A percentile compares a stretch with the other conserved stretches of the same genome.
These are phyloP conservation scores for Thraustotheca clavata DNA, from an alignment of 352 stramenopile genomes.

Conservation along the genomic window DNA sequence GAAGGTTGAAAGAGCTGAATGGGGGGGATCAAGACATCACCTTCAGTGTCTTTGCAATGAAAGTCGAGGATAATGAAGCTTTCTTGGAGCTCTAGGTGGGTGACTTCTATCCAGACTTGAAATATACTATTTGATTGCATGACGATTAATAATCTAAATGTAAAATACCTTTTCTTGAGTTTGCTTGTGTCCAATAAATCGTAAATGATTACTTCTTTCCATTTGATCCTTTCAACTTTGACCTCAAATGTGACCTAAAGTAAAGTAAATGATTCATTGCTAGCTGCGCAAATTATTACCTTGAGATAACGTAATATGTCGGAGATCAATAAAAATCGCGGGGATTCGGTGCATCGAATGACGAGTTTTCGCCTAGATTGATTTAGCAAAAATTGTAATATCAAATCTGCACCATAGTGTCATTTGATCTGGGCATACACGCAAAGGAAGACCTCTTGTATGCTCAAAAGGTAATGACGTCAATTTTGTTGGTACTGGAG, in stretches of 20 bases:
- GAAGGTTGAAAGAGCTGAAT: conserved; percentile 22
- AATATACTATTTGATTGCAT: neutral
- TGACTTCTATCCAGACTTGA: neutral
- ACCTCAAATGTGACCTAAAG: conserved; percentile 15
- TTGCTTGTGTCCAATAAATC: neutral
- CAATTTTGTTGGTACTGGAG: conserved; percentile 15
- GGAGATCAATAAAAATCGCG: conserved; percentile 23
- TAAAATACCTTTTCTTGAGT: conserved; percentile 14
- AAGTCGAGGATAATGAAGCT: conserved; percentile 30
- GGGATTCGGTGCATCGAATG: conserved; percentile 22
- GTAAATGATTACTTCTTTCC: neutral
- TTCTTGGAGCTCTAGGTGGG: neutral
- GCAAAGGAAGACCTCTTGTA: conserved; percentile 27
- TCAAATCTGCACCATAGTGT: conserved; percentile 16
- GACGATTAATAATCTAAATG: neutral
- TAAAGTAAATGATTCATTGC: no score
- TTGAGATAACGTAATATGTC: conserved; percentile 30
- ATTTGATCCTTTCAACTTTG: conserved; percentile 2
- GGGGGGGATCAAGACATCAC: conserved; percentile 33
- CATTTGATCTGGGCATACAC: conserved; percentile 27
- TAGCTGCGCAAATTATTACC: conserved; percentile 19
- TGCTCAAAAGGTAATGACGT: conserved; percentile 27
- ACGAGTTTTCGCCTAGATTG: conserved; percentile 29
- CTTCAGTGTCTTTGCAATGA: conserved; percentile 23
- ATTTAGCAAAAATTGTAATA: neutral